These are phyloP conservation scores for Pichia manshurica DNA, from an alignment of 805 yeast genomes.

Conservation along the genomic window DNA sequence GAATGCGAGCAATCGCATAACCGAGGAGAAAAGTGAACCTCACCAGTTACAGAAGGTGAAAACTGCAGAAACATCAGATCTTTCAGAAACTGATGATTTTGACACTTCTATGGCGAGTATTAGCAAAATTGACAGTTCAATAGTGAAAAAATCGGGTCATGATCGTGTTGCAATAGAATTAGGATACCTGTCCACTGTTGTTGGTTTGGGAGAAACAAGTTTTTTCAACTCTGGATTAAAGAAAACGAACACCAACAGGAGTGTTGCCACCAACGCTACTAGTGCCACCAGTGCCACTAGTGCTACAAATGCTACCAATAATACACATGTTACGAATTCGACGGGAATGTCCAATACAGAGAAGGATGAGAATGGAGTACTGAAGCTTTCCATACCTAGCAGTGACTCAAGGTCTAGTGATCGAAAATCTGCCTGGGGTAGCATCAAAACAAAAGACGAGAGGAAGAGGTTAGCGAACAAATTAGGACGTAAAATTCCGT, in stretches of 20 bases:
- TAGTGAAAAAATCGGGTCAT: not conserved
- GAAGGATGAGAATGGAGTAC: not conserved
- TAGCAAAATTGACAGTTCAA: not conserved
- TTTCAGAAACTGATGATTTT: not conserved
- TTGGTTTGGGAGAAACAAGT: constrained; percentile 37
- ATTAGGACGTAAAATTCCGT: not conserved
- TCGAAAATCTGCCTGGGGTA: constrained; percentile 1
- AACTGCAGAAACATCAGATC: not conserved
- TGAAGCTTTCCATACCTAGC: not conserved
- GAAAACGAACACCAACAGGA: not conserved
- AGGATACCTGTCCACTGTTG: constrained; percentile 34
- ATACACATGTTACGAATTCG: too few relatives aligned
- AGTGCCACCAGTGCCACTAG: not conserved
- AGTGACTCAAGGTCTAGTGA: not conserved
- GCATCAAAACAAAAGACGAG: not conserved
- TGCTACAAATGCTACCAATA: not conserved
- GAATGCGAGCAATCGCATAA: constrained; percentile 12
- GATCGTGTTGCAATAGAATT: constrained; percentile 25
- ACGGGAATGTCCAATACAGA: not conserved
- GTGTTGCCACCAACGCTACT: not conserved
- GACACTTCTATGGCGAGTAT: not conserved
- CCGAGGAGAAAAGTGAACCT: not conserved
- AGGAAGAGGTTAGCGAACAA: constrained; percentile 1
- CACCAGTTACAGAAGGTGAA: not conserved
- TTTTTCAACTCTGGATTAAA: constrained; percentile 23